A percentile compares a stretch with the other conserved stretches of the same genome.
phyloP scores from a whole-genome alignment of 768 basidiomycete species.

The Boletellus emodensis region DNA sequence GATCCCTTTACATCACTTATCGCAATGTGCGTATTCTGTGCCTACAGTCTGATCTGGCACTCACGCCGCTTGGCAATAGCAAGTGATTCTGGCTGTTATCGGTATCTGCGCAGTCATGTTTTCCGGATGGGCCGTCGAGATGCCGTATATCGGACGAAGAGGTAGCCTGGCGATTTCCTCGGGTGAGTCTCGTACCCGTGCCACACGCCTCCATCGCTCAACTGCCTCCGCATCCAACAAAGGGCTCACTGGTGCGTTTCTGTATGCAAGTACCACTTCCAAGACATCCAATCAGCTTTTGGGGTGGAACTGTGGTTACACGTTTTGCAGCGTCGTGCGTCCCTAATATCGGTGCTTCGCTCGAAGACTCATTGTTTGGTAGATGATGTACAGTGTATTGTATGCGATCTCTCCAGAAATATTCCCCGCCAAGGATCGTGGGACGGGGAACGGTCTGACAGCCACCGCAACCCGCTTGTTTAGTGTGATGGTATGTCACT shows the following conservation, averaged over 20 bases:
- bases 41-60: background rate
- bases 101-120: slow-evolving; percentile 71
- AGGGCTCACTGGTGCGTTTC: slow-evolving; percentile 14
- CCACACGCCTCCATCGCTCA: slow-evolving; percentile 34
- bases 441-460: slow-evolving; percentile 66
- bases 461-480: slow-evolving; percentile 61
- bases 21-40: slow-evolving; percentile 48
- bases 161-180: slow-evolving; percentile 66
- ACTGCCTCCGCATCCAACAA: slow-evolving; percentile 27
- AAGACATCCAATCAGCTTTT: slow-evolving; percentile 62
- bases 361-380: background rate
- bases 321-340: slow-evolving; percentile 57
- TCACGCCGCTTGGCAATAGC: slow-evolving; percentile 35
- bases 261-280: slow-evolving; percentile 48
- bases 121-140: slow-evolving; percentile 68
- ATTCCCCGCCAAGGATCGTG: slow-evolving; percentile 68
- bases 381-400: slow-evolving; percentile 75
- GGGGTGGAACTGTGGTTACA: slow-evolving; percentile 78
- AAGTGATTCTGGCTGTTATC: slow-evolving; percentile 63
- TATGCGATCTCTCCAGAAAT: slow-evolving; percentile 69
- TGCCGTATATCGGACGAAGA: slow-evolving; percentile 58
- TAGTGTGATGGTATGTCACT: slow-evolving; percentile 56
- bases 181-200: slow-evolving; percentile 38
- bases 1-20: slow-evolving; percentile 66
- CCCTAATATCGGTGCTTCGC: background rate